Base-by-base conservation (phyloP, 352 stramenopile species). In the Phytophthora palmivora region DNA sequence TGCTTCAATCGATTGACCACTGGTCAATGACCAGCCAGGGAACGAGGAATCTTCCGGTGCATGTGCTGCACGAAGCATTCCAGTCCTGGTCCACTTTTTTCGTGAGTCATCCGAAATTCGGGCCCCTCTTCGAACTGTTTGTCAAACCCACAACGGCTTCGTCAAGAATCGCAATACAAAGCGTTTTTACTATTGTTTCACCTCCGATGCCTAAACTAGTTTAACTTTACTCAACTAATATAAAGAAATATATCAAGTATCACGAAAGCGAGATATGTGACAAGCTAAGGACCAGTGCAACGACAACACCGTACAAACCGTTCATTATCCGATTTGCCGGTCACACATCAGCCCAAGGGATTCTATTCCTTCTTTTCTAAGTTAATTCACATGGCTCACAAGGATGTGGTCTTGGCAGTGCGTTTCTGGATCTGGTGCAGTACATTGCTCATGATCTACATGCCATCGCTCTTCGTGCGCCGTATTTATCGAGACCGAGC, bases 351-450 rank as follows among this genome's bases (percentile, higher is more conserved):
- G 12, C 16, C 19, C 12, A 12, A 16, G 38, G 7, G 38, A 18
- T n/a, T 7, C 24, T 14, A 32, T 34, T 19, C 24, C 7, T 9
- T 54, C 45, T 18, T 60, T 53, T 61, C 32, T 33, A 58, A 52
- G 51, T 44, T 30, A 46, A 30, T 8, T 55, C 32, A n/a, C 2
- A 73, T 69, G 59, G 36, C 28, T 15, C 15, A 45, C 38, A 65
- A 19, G 30, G 41, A 59, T 22, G 19, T 67, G 22, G 59, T 70
- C 10, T 37, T 72, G 63, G 56, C 50, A 2, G 64, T 69, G 30
- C 64, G 64, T 28, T 16, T 60, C 33, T 74, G 66, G 66, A 63
- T 74, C 44, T 67, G 51, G 54, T 74, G 54, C 46, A 71, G 53
- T 22, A 74, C 66, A 16, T 38, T 74, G 44, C 32, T 55, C 34